Evolutionary conservation across 2,329 filamentous ascomycete species (phyloP).

Genomic region (Stemphylium lycopersici): DNA sequence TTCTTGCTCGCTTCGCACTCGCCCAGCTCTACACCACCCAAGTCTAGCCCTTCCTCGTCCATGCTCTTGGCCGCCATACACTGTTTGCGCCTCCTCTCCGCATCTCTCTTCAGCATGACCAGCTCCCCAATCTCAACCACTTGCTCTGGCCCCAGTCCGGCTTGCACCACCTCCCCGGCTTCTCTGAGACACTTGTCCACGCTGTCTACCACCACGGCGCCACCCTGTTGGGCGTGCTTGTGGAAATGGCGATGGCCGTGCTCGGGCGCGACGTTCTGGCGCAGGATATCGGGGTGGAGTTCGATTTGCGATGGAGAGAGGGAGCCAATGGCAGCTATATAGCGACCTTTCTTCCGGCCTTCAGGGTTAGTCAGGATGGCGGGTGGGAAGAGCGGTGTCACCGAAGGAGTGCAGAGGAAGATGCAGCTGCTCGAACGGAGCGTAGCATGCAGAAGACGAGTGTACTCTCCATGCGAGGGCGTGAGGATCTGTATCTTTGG

Average conservation of each 20-base stretch:
- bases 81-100: slow-evolving; percentile 45
- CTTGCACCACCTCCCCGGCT: slow-evolving; percentile 84
- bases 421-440: slow-evolving; percentile 78
- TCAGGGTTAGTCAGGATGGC: slow-evolving; percentile 74
- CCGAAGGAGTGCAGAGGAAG: slow-evolving; percentile 85
- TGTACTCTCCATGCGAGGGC: slow-evolving; percentile 72
- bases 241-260: slow-evolving; percentile 66
- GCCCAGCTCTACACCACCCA: slow-evolving; percentile 75
- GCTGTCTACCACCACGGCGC: slow-evolving; percentile 69
- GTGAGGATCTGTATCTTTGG: slow-evolving; percentile 73
- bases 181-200: slow-evolving; percentile 80
- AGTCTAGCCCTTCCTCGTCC: slow-evolving; percentile 74
- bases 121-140: slow-evolving; percentile 89
- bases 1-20: slow-evolving; percentile 71
- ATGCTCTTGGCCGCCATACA: slow-evolving; percentile 40
- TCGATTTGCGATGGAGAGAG: slow-evolving; percentile 80
- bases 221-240: slow-evolving; percentile 64
- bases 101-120: slow-evolving; percentile 66
- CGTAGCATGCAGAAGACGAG: slow-evolving; percentile 71
- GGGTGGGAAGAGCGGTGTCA: slow-evolving; percentile 75
- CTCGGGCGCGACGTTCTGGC: slow-evolving; percentile 64
- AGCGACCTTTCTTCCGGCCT: slow-evolving; percentile 70
- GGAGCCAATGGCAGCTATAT: slow-evolving; percentile 75
- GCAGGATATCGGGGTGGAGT: slow-evolving; percentile 76
- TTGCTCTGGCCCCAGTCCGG: slow-evolving; percentile 72